These are phyloP conservation scores for Thelonectria rubi DNA, from an alignment of 2,329 filamentous ascomycete genomes.

Conservation along the genomic window DNA sequence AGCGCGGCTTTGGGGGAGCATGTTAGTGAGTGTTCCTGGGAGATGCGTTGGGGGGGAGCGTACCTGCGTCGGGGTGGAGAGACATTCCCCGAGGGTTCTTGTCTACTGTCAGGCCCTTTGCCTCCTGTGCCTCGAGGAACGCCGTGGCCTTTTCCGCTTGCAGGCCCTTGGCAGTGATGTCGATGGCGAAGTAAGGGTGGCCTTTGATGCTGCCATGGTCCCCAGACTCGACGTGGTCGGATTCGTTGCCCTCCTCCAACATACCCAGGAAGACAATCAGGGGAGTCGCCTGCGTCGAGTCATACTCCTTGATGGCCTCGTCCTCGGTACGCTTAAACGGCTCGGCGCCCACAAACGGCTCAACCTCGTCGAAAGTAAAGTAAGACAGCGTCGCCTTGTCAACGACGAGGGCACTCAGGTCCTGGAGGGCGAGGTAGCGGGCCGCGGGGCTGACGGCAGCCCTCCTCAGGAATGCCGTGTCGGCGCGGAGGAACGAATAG, in stretches of 20 bases:
- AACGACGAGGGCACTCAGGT: slow-evolving; percentile 76
- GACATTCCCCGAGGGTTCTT: slow-evolving; percentile 71
- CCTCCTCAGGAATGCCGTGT: slow-evolving; percentile 73
- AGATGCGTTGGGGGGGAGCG: slow-evolving; percentile 27
- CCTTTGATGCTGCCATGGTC: slow-evolving; percentile 77
- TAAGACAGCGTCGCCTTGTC: slow-evolving; percentile 69
- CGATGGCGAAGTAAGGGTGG: slow-evolving; percentile 86
- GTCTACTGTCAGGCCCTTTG: slow-evolving; percentile 71
- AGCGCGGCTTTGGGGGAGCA: slow-evolving; percentile 74
- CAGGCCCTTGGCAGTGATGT: slow-evolving; percentile 78
- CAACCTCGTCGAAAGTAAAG: slow-evolving; percentile 74
- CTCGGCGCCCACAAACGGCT: slow-evolving; percentile 73
- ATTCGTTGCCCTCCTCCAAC: slow-evolving; percentile 69
- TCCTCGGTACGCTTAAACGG: slow-evolving; percentile 78
- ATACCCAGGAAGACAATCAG: slow-evolving; percentile 87
- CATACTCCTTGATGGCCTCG: slow-evolving; percentile 75
- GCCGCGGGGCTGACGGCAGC: slow-evolving; percentile 73
- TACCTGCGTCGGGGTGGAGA: slow-evolving; percentile 70
- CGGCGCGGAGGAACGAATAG: slow-evolving; percentile 78
- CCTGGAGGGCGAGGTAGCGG: slow-evolving; percentile 80
- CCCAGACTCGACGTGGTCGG: slow-evolving; percentile 38
- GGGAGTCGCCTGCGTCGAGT: slow-evolving; percentile 73
- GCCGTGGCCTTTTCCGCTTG: slow-evolving; percentile 69
- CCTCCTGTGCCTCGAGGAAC: slow-evolving; percentile 53
- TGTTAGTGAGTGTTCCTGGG: slow-evolving; percentile 29